These are phyloP conservation scores for Eucalyptus decipiens DNA, from an alignment of 345 rosid genomes.

Conservation along the genomic window DNA sequence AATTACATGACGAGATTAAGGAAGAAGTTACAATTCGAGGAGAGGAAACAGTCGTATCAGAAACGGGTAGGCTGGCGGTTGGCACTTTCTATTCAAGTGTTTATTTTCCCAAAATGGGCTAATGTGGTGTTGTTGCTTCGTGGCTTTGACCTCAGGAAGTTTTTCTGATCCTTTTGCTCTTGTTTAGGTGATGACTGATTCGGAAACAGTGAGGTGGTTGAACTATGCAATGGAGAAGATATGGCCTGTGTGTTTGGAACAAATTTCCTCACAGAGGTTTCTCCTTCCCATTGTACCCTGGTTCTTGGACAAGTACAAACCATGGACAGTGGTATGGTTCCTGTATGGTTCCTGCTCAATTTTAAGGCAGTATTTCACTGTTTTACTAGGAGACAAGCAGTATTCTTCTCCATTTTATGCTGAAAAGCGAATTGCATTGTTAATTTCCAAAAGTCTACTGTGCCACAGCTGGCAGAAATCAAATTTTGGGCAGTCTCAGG, in stretches of 20 bases:
- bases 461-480: not conserved
- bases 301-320: constrained; percentile 94
- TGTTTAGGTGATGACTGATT: constrained; percentile 64
- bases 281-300: constrained; percentile 91
- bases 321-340: constrained; percentile 81
- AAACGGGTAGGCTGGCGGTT: constrained; percentile 7
- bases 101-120: not conserved
- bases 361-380: not conserved
- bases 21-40: constrained; percentile 27
- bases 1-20: constrained; percentile 5
- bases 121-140: not conserved
- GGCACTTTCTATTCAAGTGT: not conserved
- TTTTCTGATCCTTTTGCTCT: not conserved
- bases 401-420: not conserved
- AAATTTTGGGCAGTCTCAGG: not conserved
- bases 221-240: constrained; percentile 77
- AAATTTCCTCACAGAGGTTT: constrained; percentile 79
- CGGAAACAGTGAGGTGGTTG: constrained; percentile 88
- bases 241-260: constrained; percentile 95
- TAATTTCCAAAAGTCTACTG: not conserved
- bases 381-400: not conserved
- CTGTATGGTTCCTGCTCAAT: constrained; percentile 13
- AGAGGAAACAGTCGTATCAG: constrained; percentile 24
- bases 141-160: not conserved
- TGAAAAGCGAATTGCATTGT: not conserved